Evolutionary conservation across 2,329 filamentous ascomycete species (phyloP).

Genomic region (Coniella lustricola): DNA sequence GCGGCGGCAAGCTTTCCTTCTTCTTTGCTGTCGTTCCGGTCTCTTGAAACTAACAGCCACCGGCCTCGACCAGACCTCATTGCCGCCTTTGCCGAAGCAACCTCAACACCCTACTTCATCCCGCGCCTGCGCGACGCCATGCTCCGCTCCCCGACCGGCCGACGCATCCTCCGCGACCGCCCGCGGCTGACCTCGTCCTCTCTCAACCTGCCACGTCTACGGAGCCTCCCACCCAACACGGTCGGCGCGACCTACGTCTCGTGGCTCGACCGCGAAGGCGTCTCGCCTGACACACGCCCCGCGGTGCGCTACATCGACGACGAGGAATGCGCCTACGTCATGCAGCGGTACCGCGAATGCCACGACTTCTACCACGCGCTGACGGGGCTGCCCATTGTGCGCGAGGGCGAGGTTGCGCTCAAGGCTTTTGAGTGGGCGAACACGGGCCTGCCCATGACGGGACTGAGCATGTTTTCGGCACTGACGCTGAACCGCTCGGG

Average conservation of each 20-base stretch:
- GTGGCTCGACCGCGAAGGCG: constrained; percentile 92
- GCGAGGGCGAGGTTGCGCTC: constrained; percentile 95
- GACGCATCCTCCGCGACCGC: constrained; percentile 82
- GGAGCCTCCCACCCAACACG: constrained; percentile 61
- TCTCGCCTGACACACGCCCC: constrained; percentile 82
- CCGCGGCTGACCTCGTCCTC: constrained; percentile 79
- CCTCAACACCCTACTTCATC: constrained; percentile 91
- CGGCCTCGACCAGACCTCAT: constrained; percentile 63
- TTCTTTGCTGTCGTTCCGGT: background rate
- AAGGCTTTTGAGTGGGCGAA: constrained; percentile 98
- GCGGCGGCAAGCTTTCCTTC: constrained; percentile 53
- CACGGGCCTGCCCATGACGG: constrained; percentile 91
- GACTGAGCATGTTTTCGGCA: constrained; percentile 75
- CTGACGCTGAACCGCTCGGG: constrained; percentile 80
- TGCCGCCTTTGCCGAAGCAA: constrained; percentile 87
- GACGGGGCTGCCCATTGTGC: constrained; percentile 79
- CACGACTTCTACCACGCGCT: constrained; percentile 98
- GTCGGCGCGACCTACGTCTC: constrained; percentile 76
- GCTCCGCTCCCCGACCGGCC: constrained; percentile 75
- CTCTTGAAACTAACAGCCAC: constrained; percentile 1
- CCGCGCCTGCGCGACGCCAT: constrained; percentile 85
- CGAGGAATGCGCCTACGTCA: constrained; percentile 93
- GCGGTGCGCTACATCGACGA: constrained; percentile 87
- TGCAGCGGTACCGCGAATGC: constrained; percentile 95
- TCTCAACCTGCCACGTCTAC: constrained; percentile 59